Evolutionary conservation across 2,329 filamentous ascomycete species (phyloP).

Genomic region (Penicillium sp.): DNA sequence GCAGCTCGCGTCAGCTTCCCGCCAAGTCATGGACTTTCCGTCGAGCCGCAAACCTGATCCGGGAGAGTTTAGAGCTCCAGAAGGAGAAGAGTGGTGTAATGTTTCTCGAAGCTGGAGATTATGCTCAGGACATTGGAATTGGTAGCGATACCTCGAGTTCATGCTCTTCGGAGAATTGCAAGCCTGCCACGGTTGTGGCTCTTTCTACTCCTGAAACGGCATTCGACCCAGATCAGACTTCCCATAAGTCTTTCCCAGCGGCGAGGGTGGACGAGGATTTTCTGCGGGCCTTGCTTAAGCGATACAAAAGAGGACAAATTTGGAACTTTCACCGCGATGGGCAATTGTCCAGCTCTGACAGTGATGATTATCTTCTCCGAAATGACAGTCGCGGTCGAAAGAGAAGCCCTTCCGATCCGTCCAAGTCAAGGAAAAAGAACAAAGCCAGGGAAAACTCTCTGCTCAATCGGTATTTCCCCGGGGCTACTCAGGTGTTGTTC

Average conservation of each 20-base stretch:
- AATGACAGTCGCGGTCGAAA: neutral
- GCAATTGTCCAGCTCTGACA: neutral
- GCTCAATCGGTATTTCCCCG: slow-evolving; percentile 13
- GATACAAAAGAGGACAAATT: neutral
- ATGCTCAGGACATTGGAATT: neutral
- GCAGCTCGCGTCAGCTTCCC: neutral
- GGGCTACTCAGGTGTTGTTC: slow-evolving; percentile 28
- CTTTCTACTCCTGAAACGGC: neutral
- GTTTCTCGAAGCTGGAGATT: slow-evolving; percentile 7
- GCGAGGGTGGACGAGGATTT: neutral
- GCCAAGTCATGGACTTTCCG: slow-evolving; percentile 19
- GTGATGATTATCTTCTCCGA: neutral
- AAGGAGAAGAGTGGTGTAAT: slow-evolving; percentile 13
- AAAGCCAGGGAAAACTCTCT: neutral
- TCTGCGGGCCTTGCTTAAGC: neutral
- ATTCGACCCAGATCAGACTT: neutral
- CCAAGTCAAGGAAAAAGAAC: neutral
- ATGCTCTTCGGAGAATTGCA: neutral
- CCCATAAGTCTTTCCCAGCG: neutral
- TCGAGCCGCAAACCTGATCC: slow-evolving; percentile 22
- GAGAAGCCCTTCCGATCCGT: neutral
- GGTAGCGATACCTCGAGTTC: neutral
- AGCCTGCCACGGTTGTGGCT: neutral
- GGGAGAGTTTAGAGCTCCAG: slow-evolving; percentile 19
- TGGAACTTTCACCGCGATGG: slow-evolving; percentile 1